phyloP scores from a whole-genome alignment of 2,329 filamentous ascomycete genomes.

The Pyrenochaeta sp. region DNA sequence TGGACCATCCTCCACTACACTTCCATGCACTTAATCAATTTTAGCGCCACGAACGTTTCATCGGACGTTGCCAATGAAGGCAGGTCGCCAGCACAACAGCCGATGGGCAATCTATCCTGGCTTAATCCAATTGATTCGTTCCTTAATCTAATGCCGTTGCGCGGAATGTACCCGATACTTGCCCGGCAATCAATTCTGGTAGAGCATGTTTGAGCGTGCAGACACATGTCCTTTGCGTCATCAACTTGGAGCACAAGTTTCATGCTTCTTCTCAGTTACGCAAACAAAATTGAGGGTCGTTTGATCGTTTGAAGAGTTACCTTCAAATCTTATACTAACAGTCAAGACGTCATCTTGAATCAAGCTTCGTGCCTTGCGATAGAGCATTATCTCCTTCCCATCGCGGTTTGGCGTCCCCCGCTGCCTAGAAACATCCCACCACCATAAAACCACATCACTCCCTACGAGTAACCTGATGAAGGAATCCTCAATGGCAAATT shows the following conservation, averaged over 20 bases:
- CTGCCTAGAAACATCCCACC: constrained; percentile 16
- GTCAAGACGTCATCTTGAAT: no score
- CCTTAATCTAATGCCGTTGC: constrained; percentile 3
- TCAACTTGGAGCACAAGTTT: no score
- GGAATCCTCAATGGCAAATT: constrained; percentile 17
- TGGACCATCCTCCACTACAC: constrained; percentile 7
- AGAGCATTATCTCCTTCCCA: constrained; percentile 19
- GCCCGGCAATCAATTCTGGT: background rate
- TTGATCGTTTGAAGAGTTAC: no score
- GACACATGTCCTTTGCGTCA: background rate
- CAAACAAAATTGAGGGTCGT: no score
- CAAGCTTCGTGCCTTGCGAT: background rate
- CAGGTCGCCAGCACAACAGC: constrained; percentile 6
- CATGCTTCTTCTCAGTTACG: no score
- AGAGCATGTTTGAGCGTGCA: background rate
- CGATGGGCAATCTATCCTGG: background rate
- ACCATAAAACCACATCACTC: no score
- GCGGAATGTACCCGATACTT: background rate
- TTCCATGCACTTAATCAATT: constrained; percentile 16
- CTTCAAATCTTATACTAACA: no score
- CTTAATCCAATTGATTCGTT: constrained; percentile 6
- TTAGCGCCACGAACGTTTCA: constrained; percentile 27
- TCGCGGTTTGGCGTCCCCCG: constrained; percentile 22
- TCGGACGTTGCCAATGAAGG: constrained; percentile 14
- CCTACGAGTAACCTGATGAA: no score